phyloP scores from a whole-genome alignment of 257 asterid genomes.

The Solanum medicagineum region DNA sequence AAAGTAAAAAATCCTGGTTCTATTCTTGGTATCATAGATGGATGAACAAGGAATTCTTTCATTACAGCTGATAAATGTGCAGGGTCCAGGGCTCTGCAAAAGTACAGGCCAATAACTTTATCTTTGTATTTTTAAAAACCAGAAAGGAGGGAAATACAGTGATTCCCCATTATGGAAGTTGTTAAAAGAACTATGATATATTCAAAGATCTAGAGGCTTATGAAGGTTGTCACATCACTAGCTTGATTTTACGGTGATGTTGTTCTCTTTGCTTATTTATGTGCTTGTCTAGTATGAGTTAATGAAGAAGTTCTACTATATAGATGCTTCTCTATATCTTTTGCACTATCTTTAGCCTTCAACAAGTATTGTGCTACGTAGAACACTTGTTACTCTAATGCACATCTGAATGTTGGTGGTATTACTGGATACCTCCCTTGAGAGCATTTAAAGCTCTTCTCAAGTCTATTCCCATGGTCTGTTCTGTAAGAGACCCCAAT shows the following conservation, averaged over 20 bases:
- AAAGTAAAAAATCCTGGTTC: background rate
- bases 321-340: background rate
- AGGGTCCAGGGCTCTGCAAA: background rate
- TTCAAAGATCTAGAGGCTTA: background rate
- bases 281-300: background rate
- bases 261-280: background rate
- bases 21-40: background rate
- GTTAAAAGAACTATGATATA: background rate
- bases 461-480: background rate
- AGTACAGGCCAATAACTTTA: background rate
- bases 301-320: background rate
- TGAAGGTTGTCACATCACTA: background rate
- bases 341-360: background rate
- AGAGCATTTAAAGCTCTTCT: background rate
- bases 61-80: background rate
- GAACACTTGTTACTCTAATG: background rate
- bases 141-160: background rate
- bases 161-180: background rate
- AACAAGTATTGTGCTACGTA: background rate
- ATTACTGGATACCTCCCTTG: background rate
- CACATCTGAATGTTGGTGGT: background rate
- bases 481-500: background rate
- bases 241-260: background rate
- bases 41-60: background rate
- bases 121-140: background rate